These are phyloP conservation scores for Magnusiomyces suaveolens DNA, from an alignment of 1,139 yeast species.

Conservation along the genomic window DNA sequence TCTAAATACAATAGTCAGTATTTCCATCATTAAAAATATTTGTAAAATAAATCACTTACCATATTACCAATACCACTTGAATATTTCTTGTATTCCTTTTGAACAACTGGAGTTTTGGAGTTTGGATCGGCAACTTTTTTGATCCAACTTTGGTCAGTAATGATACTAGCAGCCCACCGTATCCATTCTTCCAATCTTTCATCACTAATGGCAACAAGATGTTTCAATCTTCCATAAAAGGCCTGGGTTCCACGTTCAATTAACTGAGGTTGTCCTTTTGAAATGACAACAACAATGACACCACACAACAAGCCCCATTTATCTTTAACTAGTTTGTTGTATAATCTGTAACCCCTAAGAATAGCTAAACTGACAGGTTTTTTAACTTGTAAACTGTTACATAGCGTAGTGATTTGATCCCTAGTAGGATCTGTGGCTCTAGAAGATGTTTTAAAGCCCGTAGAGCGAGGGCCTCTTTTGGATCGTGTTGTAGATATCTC, in stretches of 20 bases:
- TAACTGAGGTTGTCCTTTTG: slow-evolving; percentile 28
- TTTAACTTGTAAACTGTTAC: slow-evolving; percentile 22
- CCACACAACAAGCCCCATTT: slow-evolving; percentile 33
- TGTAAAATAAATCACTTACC: slow-evolving; percentile 16
- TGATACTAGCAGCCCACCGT: slow-evolving; percentile 28
- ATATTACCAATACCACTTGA: slow-evolving; percentile 27
- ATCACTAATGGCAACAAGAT: slow-evolving; percentile 7
- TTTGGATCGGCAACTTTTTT: slow-evolving; percentile 23
- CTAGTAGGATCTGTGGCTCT: slow-evolving; percentile 22
- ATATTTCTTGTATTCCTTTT: slow-evolving; percentile 15
- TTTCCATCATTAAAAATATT: background rate
- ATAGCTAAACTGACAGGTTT: slow-evolving; percentile 25
- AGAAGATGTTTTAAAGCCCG: slow-evolving; percentile 15
- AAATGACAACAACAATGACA: slow-evolving; percentile 25
- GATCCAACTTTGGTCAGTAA: slow-evolving; percentile 32
- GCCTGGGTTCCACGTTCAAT: slow-evolving; percentile 12
- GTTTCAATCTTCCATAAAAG: slow-evolving; percentile 9
- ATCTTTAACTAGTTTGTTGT: slow-evolving; percentile 29
- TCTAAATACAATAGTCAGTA: slow-evolving; percentile 1
- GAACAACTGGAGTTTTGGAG: slow-evolving; percentile 18
- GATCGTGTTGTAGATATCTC: background rate
- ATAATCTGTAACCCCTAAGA: slow-evolving; percentile 26
- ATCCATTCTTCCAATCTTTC: slow-evolving; percentile 29
- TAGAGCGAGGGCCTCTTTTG: slow-evolving; percentile 14
- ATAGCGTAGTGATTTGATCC: slow-evolving; percentile 19